Base-by-base conservation (phyloP, 176 grass and related monocot species). In the Raddia guianensis region DNA sequence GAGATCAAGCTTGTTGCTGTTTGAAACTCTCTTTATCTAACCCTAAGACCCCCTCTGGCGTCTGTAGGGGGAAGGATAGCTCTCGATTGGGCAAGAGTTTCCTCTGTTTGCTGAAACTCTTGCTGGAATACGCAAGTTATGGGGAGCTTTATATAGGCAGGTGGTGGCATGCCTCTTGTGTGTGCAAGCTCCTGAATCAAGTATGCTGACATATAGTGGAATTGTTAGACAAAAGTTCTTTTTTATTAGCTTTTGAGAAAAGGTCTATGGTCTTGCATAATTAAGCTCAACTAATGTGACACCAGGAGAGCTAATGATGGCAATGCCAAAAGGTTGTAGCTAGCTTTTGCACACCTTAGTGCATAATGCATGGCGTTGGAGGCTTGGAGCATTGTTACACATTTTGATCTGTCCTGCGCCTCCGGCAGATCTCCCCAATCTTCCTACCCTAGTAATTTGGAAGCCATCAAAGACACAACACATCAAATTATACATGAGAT, bases 21-120 rank as follows among this genome's bases (percentile, higher is more conserved):
- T 42, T 37, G 37, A 34, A 60, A 71, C 46, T 34, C 82, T 20
- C 74, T 79, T 68, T 79, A n/a, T n/a, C 61, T 88, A 75, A 75
- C 86, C 76, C 86, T 88, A 53, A 40, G 76, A 5, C 53, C 62
- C 68, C 47, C 72, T 15, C 51, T 9, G 45, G 52, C n/a, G n/a
- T n/a, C n/a, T n/a, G n/a, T n/a, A n/a, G 74, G 75, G 61, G 81
- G 75, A 84, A 75, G 86, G 75, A 84, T 62, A 75, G 70, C 56
- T 55, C n/a, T n/a, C n/a, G n/a, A 3, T 69, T 56, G 73, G 75
- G 65, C 64, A 82, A 33, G 63, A 69, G 72, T 48, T 66, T 44
- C 45, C 32, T 69, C 52, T 75, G 87, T 70, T 89, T 76, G 48
- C 63, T 84, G 9, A 49, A 75, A 70, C 81, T 74, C 87, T 80